A percentile compares a stretch with the other conserved stretches of the same genome.
Conservation (phyloP, 176 grass and related monocot genomes). For the Avena eriantha region DNA sequence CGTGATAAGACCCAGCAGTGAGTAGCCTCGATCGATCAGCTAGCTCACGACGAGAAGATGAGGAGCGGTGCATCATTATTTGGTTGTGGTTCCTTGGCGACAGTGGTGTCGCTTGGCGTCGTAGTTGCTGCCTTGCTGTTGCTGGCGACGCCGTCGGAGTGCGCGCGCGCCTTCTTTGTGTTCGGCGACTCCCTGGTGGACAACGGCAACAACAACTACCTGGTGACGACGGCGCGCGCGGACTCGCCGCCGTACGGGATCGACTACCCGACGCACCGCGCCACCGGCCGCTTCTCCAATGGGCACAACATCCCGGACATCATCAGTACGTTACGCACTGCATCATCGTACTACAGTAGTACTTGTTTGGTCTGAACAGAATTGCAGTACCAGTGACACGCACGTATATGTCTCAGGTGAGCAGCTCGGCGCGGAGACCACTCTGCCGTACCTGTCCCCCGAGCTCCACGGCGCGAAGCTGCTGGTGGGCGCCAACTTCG, state of each 20-base stretch:
- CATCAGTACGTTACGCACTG: constrained; percentile 58
- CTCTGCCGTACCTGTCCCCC: constrained; percentile 85
- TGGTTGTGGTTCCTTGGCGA: not conserved
- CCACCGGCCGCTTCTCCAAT: constrained; percentile 93
- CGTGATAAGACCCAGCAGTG: not conserved
- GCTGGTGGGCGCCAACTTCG: constrained; percentile 91
- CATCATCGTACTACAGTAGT: no score
- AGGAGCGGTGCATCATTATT: not conserved
- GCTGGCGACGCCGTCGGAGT: constrained; percentile 28
- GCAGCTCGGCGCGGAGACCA: constrained; percentile 71
- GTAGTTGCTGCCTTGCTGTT: not conserved
- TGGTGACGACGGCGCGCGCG: constrained; percentile 75
- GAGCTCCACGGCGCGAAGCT: constrained; percentile 71
- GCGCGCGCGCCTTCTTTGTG: constrained; percentile 84
- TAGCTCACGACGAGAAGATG: not conserved
- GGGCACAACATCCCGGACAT: constrained; percentile 93
- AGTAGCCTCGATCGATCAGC: not conserved
- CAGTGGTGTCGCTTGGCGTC: not conserved
- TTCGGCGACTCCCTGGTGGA: constrained; percentile 98
- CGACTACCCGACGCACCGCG: constrained; percentile 67
- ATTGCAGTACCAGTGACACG: not conserved
- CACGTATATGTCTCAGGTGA: constrained; percentile 54
- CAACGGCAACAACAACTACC: constrained; percentile 97
- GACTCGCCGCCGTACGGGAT: constrained; percentile 88
- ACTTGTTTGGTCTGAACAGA: not conserved